Evolutionary conservation across 2,329 filamentous ascomycete genomes (phyloP), one percentile per base, ranked within the genome.

Genomic region (Penicillium glabrum): DNA sequence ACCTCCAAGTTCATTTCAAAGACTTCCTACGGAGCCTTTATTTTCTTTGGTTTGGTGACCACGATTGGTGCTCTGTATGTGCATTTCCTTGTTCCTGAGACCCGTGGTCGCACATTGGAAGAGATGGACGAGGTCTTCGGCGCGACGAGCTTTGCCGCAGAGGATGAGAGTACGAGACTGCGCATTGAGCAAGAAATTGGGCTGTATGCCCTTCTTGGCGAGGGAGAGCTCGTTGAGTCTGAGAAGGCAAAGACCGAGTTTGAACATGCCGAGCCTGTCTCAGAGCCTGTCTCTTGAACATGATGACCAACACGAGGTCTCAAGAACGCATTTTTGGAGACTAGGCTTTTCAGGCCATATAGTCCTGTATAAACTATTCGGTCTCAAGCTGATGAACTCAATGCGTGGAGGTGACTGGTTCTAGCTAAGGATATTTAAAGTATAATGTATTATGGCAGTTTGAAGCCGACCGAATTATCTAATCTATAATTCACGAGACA

Each of bases 21-120:
- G 53, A 47, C 60, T n/a, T 57, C 55, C 0, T 91, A 89, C 59
- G 88, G 88, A 14, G 90, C 89, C 0, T 91, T 89, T 58, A 84
- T 91, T 53, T 75, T 91, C 14, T 91, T 91, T 57, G 88, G 88
- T 0, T 54, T 87, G 0, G 62, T 91, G 16, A 89, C 85, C 0
- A 84, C 82, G 54, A 60, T 86, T 0, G 87, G 87, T 3, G 86
- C 85, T 0, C 80, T 73, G 0, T 84, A 82, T 60, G 77, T 83
- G 50, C 81, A 69, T 67, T 79, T 79, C 64, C 70, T 76, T 11
- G 80, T 83, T 0, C 81, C 81, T 0, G 82, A 84, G 64, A 83
- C 81, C 0, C 83, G 82, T 13, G 47, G 62, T 69, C 77, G 4
- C 62, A 81, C 6, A 76, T 74, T 8, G 70, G 82, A 46, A 54